Percentiles rank a stretch among this genome's conserved stretches.
Evolutionary conservation across 768 basidiomycete genomes (phyloP).

Genomic region (Brasilioporus rufonigricans): DNA sequence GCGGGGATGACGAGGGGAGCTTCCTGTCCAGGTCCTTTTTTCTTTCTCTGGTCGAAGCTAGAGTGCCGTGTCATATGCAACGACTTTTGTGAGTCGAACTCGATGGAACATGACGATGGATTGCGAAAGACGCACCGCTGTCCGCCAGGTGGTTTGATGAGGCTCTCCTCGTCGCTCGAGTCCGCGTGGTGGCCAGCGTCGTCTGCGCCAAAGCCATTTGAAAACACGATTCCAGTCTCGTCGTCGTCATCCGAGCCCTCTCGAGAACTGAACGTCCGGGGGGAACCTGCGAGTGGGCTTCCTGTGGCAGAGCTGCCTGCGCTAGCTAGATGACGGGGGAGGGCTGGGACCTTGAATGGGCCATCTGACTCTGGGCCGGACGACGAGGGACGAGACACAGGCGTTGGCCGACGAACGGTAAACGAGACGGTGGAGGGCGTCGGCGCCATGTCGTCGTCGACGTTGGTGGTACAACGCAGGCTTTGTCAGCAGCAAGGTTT

Average conservation of each 20-base stretch:
- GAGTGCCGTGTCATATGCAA: constrained; percentile 7
- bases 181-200: constrained; percentile 31
- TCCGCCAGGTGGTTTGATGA: constrained; percentile 68
- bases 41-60: constrained; percentile 45
- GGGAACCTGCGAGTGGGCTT: constrained; percentile 60
- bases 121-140: constrained; percentile 75
- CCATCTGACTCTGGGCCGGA: constrained; percentile 63
- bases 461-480: background rate
- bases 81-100: constrained; percentile 74
- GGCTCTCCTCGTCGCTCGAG: constrained; percentile 65
- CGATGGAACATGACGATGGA: constrained; percentile 25
- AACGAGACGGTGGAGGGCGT: constrained; percentile 65
- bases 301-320: constrained; percentile 42
- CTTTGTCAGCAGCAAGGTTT: constrained; percentile 4
- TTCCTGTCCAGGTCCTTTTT: constrained; percentile 37
- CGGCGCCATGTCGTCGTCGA: constrained; percentile 17
- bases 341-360: constrained; percentile 53
- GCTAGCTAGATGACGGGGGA: constrained; percentile 56
- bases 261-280: constrained; percentile 29
- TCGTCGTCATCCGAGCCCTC: constrained; percentile 29
- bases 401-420: constrained; percentile 78
- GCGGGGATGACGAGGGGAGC: constrained; percentile 84
- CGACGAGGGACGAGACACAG: constrained; percentile 59
- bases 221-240: constrained; percentile 25
- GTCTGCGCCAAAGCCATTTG: constrained; percentile 22